These are phyloP conservation scores for Rhazya stricta DNA, from an alignment of 257 asterid species.

Conservation along the genomic window DNA sequence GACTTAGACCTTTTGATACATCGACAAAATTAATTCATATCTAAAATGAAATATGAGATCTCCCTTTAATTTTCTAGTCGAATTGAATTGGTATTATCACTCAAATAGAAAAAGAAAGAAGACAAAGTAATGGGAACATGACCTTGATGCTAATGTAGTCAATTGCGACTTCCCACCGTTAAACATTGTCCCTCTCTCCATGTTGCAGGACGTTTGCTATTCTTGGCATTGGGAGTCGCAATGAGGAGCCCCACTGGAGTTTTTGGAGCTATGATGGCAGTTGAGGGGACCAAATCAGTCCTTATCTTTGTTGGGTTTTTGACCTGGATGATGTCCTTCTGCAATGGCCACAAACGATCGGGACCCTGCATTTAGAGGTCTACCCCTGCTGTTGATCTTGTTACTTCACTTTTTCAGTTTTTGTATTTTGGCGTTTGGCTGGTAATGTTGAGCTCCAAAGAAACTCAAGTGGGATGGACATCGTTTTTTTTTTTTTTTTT, in stretches of 20 bases:
- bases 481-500: too few species aligned
- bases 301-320: constrained; percentile 14
- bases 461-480: too few species aligned
- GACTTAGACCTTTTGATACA: too few species aligned
- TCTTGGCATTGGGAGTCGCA: constrained; percentile 24
- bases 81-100: too few species aligned
- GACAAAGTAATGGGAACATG: too few species aligned
- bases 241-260: constrained; percentile 22
- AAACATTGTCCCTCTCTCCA: background rate
- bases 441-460: background rate
- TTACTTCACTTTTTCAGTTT: too few species aligned
- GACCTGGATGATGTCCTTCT: background rate
- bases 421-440: too few species aligned
- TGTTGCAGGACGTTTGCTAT: constrained; percentile 32
- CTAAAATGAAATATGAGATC: too few species aligned
- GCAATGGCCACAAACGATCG: background rate
- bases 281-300: constrained; percentile 31
- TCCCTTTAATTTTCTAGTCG: too few species aligned
- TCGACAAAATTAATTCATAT: too few species aligned
- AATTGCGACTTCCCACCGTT: background rate
- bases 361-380: background rate
- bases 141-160: background rate
- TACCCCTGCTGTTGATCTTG: too few species aligned
- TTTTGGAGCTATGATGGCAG: background rate
- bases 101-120: too few species aligned